Conservation (phyloP, 164 flowering plant genomes). For the Taxillus chinensis region DNA sequence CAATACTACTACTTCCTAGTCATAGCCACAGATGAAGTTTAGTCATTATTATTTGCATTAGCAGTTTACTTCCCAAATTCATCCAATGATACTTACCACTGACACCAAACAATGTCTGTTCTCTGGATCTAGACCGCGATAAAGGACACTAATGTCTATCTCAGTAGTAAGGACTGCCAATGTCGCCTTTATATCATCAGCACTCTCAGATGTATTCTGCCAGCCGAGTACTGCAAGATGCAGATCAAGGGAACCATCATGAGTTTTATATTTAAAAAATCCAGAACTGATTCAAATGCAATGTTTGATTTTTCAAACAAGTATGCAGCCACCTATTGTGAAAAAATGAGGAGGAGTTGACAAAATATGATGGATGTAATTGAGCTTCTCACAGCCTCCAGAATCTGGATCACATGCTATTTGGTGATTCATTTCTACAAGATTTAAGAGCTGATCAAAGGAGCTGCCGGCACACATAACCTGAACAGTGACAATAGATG, state of each 20-base stretch:
- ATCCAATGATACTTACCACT: constrained; percentile 51
- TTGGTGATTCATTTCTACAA: constrained; percentile 88
- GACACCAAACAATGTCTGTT: constrained; percentile 64
- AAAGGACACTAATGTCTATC: constrained; percentile 73
- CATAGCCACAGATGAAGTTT: neutral
- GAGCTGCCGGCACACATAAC: constrained; percentile 56
- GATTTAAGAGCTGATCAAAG: constrained; percentile 74
- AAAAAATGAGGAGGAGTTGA: constrained; percentile 75
- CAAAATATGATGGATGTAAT: constrained; percentile 77
- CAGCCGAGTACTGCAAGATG: constrained; percentile 82
- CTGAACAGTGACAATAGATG: constrained; percentile 26
- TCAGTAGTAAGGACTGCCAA: constrained; percentile 64
- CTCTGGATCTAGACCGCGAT: constrained; percentile 77
- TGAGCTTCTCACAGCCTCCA: constrained; percentile 82
- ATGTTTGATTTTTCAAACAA: constrained; percentile 2
- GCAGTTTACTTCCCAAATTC: neutral
- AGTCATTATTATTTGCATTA: neutral
- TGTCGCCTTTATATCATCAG: constrained; percentile 78
- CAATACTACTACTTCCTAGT: neutral
- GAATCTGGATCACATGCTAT: constrained; percentile 85
- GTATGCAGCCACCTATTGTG: constrained; percentile 50
- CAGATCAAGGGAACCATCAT: constrained; percentile 2
- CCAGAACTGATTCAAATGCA: neutral
- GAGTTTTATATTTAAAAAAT: neutral
- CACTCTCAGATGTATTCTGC: constrained; percentile 85